Percentiles rank a stretch among this genome's conserved stretches.
phyloP scores from a whole-genome alignment of 768 basidiomycete genomes.

The Collybia sp. region DNA sequence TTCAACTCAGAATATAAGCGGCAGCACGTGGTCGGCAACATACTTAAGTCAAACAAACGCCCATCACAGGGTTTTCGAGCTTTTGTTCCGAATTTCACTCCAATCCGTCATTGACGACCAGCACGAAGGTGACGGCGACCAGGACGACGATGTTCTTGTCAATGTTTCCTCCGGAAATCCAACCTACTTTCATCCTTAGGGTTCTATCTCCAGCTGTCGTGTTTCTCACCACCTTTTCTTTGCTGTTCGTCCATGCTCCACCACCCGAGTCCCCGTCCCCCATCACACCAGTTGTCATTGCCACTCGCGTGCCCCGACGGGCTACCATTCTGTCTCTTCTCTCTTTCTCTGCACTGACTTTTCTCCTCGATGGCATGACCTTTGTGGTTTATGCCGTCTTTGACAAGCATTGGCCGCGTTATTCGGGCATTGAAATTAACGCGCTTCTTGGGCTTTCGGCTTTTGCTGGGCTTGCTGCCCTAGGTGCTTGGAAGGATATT shows the following conservation, averaged over 20 bases:
- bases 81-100: conserved; percentile 6
- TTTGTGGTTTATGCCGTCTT: conserved; percentile 65
- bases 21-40: neutral
- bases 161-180: conserved; percentile 11
- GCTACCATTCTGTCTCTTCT: conserved; percentile 69
- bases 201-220: conserved; percentile 67
- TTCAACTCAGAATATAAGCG: conserved; percentile 14
- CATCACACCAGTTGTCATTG: conserved; percentile 76
- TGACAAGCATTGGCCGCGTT: conserved; percentile 57
- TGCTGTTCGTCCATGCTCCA: conserved; percentile 45
- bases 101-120: conserved; percentile 13
- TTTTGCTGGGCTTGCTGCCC: conserved; percentile 66
- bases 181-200: conserved; percentile 52
- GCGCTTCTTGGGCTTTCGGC: conserved; percentile 65
- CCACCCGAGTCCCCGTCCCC: conserved; percentile 50
- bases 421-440: conserved; percentile 64
- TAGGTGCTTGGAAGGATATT: conserved; percentile 79
- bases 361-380: conserved; percentile 71
- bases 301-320: conserved; percentile 69
- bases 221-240: conserved; percentile 55
- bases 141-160: conserved; percentile 22
- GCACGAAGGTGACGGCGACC: conserved; percentile 16
- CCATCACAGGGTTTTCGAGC: neutral
- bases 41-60: neutral
- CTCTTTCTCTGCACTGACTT: conserved; percentile 66